Percentiles rank a stretch among this genome's conserved stretches.
Conservation (phyloP, 1,284 basidiomycete genomes). For the Meripilus lineatus region DNA sequence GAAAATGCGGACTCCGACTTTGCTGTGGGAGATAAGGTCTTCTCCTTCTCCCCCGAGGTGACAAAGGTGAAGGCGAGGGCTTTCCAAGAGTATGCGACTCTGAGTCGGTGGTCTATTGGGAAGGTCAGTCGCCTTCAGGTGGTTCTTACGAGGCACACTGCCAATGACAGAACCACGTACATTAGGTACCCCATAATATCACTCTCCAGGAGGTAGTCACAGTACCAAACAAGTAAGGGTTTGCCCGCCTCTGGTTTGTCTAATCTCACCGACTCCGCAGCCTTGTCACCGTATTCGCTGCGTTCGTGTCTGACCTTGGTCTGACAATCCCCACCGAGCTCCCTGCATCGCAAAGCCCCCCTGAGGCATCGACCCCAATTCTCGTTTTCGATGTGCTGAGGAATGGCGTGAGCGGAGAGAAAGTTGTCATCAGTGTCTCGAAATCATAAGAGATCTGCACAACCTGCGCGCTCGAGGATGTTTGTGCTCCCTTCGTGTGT, state of each 20-base stretch:
- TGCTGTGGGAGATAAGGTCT: conserved; percentile 38
- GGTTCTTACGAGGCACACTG: neutral
- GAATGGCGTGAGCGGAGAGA: no score
- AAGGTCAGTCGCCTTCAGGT: conserved; percentile 31
- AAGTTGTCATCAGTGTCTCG: no score
- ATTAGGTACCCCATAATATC: conserved; percentile 38
- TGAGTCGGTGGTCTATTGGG: conserved; percentile 28
- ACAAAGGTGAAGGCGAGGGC: conserved; percentile 33
- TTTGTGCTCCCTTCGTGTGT: no score
- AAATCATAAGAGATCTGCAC: no score
- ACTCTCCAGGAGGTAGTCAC: conserved; percentile 39
- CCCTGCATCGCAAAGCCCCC: conserved; percentile 29
- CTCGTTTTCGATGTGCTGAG: no score
- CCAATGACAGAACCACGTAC: neutral
- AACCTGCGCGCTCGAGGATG: no score
- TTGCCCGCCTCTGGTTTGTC: neutral
- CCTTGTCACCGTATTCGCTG: conserved; percentile 30
- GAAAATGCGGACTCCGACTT: conserved; percentile 32
- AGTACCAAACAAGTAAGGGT: conserved; percentile 45
- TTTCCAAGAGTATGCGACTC: conserved; percentile 38
- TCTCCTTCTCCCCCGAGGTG: conserved; percentile 19
- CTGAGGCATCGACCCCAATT: conserved; percentile 33
- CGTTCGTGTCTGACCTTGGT: conserved; percentile 33
- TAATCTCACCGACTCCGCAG: neutral
- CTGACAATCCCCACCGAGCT: conserved; percentile 37